A percentile compares a stretch with the other conserved stretches of the same genome.
These are phyloP conservation scores for Coemansia sp. DNA, from an alignment of 192 early-diverging fungal genomes.

Conservation along the genomic window DNA sequence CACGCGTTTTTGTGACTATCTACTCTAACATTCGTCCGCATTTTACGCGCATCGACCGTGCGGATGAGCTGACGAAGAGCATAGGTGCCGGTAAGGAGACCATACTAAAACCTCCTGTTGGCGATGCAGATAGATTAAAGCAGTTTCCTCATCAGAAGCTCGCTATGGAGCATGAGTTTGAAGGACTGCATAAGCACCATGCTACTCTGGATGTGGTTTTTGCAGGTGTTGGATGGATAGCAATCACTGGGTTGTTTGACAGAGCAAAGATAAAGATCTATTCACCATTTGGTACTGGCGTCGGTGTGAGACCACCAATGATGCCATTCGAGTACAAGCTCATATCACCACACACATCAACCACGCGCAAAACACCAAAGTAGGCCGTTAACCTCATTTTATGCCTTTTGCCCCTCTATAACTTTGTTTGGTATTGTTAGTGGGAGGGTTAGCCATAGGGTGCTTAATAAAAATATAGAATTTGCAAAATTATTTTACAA, in stretches of 20 bases:
- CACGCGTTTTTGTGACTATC: conserved; percentile 56
- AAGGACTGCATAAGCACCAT: conserved; percentile 44
- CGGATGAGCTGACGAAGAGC: conserved; percentile 42
- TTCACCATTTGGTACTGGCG: conserved; percentile 55
- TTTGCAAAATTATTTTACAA: too few relatives aligned
- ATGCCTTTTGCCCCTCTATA: background rate
- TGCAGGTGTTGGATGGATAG: conserved; percentile 65
- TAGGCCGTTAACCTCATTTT: conserved; percentile 1
- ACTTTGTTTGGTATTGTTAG: background rate
- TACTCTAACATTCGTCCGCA: conserved; percentile 58
- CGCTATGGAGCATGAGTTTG: conserved; percentile 44
- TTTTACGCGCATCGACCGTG: conserved; percentile 56
- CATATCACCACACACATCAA: conserved; percentile 36
- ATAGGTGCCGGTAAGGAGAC: conserved; percentile 38
- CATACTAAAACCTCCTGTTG: conserved; percentile 45
- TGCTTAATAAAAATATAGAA: too few relatives aligned
- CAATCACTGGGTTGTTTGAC: conserved; percentile 57
- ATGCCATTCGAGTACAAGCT: conserved; percentile 63
- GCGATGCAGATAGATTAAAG: conserved; percentile 32
- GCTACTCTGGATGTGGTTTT: conserved; percentile 60
- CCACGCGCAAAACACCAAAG: conserved; percentile 42
- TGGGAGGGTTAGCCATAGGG: too few relatives aligned
- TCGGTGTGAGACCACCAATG: conserved; percentile 57
- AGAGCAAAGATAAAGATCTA: conserved; percentile 54
- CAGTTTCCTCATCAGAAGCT: conserved; percentile 39